Base-by-base conservation (phyloP, 108 stramenopile species). In the Cyclotella kingstonii region DNA sequence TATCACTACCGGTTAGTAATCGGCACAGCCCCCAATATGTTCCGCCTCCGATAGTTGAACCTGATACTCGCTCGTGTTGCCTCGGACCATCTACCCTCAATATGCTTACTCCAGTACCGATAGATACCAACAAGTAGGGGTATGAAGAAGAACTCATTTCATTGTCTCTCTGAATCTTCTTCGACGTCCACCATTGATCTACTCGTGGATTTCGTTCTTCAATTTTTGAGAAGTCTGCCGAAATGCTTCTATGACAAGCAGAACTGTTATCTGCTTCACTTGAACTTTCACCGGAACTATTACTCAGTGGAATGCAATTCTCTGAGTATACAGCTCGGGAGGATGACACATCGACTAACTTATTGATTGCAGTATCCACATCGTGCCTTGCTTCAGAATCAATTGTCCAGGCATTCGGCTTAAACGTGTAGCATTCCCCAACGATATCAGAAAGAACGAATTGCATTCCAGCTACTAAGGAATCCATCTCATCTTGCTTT, bases 21-120 rank as follows among this genome's bases (percentile, higher is more conserved):
- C 97, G 92, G 60, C 96, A 96, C 55, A 99, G 60, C 5, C 99
- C 99, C 95, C 95, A 99, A 67, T 97, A 99, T 0, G 99, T 99
- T 23, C 97, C 99, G 14, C 99, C 99, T 12, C 99, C 99, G 38
- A 99, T 94, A 19, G 96, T 92, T 18, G 95, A 96, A 39, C 99
- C 99, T 52, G 93, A 95, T 30, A 99, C 91, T 49, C 99, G 96
- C 54, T 95, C 92, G 64, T 93, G 94, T n/a, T 81, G 68, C 22
- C 95, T 76, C 6, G 97, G 96, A 1, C 96, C 95, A 34, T 97
- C 94, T 6, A 99, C 97, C 19, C 94, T 79, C 33, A 97, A 55
- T 52, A 98, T 93, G 52, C 86, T 89, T 7, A 98, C 98, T 8
- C 99, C 99, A 0, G 97, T 96, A 0, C 99, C 99, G 60, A 99